Percentiles rank a stretch among this genome's conserved stretches.
These are phyloP conservation scores for Letharia columbiana DNA, from an alignment of 495 filamentous ascomycete species.

Conservation along the genomic window DNA sequence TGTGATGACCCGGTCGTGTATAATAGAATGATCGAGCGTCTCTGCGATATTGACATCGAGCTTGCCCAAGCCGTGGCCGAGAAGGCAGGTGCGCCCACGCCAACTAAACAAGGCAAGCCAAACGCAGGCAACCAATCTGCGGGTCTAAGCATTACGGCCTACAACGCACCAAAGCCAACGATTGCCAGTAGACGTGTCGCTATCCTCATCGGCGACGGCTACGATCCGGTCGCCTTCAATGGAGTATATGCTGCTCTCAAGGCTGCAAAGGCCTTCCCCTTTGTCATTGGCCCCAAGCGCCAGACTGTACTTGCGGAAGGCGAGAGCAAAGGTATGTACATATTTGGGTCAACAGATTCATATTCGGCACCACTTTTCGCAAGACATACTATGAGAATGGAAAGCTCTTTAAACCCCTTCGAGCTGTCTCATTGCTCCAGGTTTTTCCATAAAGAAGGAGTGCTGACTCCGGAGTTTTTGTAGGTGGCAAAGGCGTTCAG, in stretches of 20 bases:
- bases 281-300: constrained; percentile 59
- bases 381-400: neutral
- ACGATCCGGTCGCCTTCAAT: constrained; percentile 55
- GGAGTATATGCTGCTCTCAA: constrained; percentile 54
- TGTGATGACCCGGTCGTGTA: constrained; percentile 83
- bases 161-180: constrained; percentile 50
- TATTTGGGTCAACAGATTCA: neutral
- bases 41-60: constrained; percentile 62
- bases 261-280: constrained; percentile 55
- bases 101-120: constrained; percentile 38
- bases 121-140: constrained; percentile 63
- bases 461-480: neutral
- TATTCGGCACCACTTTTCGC: neutral
- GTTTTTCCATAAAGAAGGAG: neutral
- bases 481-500: constrained; percentile 42
- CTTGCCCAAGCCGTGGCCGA: constrained; percentile 64
- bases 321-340: constrained; percentile 29
- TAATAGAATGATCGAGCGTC: constrained; percentile 57
- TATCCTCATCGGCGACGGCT: constrained; percentile 76
- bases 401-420: neutral
- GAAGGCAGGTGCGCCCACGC: constrained; percentile 57
- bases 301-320: constrained; percentile 51
- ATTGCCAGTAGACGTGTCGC: constrained; percentile 67
- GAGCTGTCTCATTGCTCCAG: no score
- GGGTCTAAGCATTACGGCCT: constrained; percentile 61